These are phyloP conservation scores for Pseudogymnoascus sp. DNA, from an alignment of 2,329 filamentous ascomycete species.

Conservation along the genomic window DNA sequence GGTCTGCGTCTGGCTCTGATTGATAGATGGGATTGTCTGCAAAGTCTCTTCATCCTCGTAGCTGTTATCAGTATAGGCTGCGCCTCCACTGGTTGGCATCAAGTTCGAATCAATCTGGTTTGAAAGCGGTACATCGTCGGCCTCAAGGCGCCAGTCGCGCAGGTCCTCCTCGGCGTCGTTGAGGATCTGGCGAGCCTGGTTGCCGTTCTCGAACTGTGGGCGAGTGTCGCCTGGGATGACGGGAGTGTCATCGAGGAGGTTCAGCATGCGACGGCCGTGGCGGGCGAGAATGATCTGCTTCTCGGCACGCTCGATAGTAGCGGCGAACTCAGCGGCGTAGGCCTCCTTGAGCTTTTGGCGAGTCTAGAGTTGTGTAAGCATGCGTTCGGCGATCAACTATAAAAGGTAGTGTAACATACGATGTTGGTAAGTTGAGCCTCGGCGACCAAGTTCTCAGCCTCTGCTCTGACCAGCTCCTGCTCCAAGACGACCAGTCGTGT, in stretches of 20 bases:
- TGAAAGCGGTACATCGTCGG: constrained; percentile 22
- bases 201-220: constrained; percentile 55
- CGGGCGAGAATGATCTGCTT: constrained; percentile 93
- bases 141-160: constrained; percentile 54
- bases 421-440: constrained; percentile 95
- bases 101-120: constrained; percentile 10
- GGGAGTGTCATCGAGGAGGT: constrained; percentile 81
- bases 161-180: constrained; percentile 90
- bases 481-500: constrained; percentile 76
- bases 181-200: constrained; percentile 72
- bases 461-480: constrained; percentile 91
- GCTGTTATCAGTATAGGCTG: background rate
- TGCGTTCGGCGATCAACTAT: background rate
- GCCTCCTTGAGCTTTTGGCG: constrained; percentile 94
- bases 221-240: constrained; percentile 78
- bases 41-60: background rate
- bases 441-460: constrained; percentile 91
- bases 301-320: constrained; percentile 90
- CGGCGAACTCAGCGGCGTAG: constrained; percentile 79
- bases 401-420: constrained; percentile 43
- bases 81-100: constrained; percentile 9
- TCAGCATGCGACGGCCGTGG: constrained; percentile 77
- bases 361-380: constrained; percentile 47
- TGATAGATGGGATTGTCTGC: background rate
- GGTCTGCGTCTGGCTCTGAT: background rate